These are phyloP conservation scores for Hyaloperonospora arabidopsidis DNA, from an alignment of 352 stramenopile species.

Conservation along the genomic window DNA sequence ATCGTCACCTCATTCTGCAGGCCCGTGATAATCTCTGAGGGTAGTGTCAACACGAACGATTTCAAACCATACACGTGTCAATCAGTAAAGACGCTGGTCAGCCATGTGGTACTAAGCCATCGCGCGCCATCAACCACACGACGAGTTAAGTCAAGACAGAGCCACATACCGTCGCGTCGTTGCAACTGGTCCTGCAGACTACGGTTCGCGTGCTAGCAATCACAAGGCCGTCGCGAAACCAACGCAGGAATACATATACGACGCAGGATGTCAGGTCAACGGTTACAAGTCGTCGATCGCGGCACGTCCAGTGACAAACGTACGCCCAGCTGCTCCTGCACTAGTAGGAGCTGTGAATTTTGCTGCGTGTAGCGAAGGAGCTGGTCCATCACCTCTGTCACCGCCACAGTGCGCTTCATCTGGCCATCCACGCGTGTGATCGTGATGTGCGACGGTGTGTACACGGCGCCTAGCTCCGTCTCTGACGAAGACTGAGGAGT, in stretches of 20 bases:
- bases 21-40: slow-evolving; percentile 46
- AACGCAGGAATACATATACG: slow-evolving; percentile 4
- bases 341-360: slow-evolving; percentile 50
- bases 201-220: slow-evolving; percentile 60
- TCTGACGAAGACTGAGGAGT: slow-evolving; percentile 22
- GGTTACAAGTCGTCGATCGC: background rate
- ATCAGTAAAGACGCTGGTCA: slow-evolving; percentile 11
- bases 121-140: slow-evolving; percentile 2
- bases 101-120: background rate
- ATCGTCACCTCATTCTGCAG: slow-evolving; percentile 77
- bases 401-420: slow-evolving; percentile 61
- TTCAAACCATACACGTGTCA: slow-evolving; percentile 10
- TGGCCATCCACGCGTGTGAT: slow-evolving; percentile 68
- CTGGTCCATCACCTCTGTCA: slow-evolving; percentile 78
- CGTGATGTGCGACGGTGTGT: slow-evolving; percentile 60
- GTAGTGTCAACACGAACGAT: slow-evolving; percentile 9
- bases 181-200: slow-evolving; percentile 63
- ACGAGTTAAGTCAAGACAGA: slow-evolving; percentile 11
- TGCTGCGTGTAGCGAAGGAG: slow-evolving; percentile 58
- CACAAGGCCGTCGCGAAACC: background rate
- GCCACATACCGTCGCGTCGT: slow-evolving; percentile 41
- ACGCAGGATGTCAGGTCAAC: slow-evolving; percentile 4
- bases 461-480: slow-evolving; percentile 44
- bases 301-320: slow-evolving; percentile 6
- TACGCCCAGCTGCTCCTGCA: slow-evolving; percentile 63